phyloP scores from a whole-genome alignment of 2,329 filamentous ascomycete species.

The Daldinia sp. region DNA sequence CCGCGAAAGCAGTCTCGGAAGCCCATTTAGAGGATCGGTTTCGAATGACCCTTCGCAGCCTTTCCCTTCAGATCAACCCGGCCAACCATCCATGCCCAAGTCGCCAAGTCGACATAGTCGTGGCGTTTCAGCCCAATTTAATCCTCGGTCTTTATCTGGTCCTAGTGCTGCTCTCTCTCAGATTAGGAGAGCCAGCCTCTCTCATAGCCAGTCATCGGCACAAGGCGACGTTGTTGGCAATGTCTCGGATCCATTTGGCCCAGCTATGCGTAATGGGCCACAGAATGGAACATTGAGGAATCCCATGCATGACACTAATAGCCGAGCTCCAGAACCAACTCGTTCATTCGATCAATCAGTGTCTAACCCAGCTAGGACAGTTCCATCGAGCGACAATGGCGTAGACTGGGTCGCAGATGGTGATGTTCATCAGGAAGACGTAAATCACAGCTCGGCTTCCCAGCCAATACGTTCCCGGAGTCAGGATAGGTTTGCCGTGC shows the following conservation, averaged over 20 bases:
- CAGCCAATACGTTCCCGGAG: slow-evolving; percentile 30
- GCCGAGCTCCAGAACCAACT: slow-evolving; percentile 14
- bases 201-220: slow-evolving; percentile 28
- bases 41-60: slow-evolving; percentile 47
- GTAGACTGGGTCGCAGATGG: slow-evolving; percentile 37
- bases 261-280: slow-evolving; percentile 32
- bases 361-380: slow-evolving; percentile 40
- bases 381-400: slow-evolving; percentile 36
- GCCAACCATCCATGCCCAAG: slow-evolving; percentile 44
- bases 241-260: slow-evolving; percentile 39
- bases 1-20: slow-evolving; percentile 64
- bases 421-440: slow-evolving; percentile 34
- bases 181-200: slow-evolving; percentile 41
- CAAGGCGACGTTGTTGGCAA: slow-evolving; percentile 32
- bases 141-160: slow-evolving; percentile 36
- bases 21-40: slow-evolving; percentile 63
- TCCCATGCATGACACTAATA: slow-evolving; percentile 18
- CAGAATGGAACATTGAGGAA: slow-evolving; percentile 30
- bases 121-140: slow-evolving; percentile 17
- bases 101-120: slow-evolving; percentile 45
- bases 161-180: slow-evolving; percentile 40
- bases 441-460: slow-evolving; percentile 31
- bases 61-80: slow-evolving; percentile 37
- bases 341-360: slow-evolving; percentile 22
- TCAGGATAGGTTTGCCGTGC: slow-evolving; percentile 35